Percentiles rank a stretch among this genome's conserved stretches.
phyloP scores from a whole-genome alignment of 345 rosid species.

The Turnera subulata region DNA sequence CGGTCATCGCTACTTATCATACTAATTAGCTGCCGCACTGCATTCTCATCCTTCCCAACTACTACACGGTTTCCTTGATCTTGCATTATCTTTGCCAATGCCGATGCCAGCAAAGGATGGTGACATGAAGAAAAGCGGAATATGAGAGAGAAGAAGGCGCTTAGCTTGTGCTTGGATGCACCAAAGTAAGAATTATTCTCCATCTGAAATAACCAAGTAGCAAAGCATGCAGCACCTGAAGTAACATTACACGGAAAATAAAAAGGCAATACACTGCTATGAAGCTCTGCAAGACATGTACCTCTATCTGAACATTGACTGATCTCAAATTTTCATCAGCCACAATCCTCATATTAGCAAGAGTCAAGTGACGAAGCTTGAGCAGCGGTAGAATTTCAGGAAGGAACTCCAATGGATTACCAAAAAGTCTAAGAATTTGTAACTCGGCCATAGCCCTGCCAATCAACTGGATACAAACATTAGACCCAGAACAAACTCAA shows the following conservation, averaged over 20 bases:
- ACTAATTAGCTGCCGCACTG: conserved; percentile 96
- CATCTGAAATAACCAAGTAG: conserved; percentile 47
- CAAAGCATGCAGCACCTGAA: conserved; percentile 7
- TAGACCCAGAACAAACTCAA: conserved; percentile 26
- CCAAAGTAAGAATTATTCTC: conserved; percentile 94
- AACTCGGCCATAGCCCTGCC: conserved; percentile 91
- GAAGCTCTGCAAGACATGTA: conserved; percentile 15
- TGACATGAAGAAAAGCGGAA: conserved; percentile 98
- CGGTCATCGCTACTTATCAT: conserved; percentile 95
- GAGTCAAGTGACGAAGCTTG: conserved; percentile 89
- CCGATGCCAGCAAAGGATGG: conserved; percentile 95
- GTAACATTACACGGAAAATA: not conserved
- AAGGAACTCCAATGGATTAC: conserved; percentile 95
- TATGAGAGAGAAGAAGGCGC: conserved; percentile 97
- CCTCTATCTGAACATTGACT: conserved; percentile 91
- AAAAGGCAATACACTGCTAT: not conserved
- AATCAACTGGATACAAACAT: conserved; percentile 38
- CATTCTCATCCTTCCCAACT: conserved; percentile 98
- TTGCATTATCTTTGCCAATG: conserved; percentile 94
- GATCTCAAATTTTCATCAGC: conserved; percentile 91
- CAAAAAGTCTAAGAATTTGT: conserved; percentile 80
- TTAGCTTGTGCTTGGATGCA: conserved; percentile 87
- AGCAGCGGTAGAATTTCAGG: conserved; percentile 90
- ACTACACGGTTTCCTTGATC: conserved; percentile 83
- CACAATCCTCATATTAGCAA: conserved; percentile 85